These are phyloP conservation scores for Trichocomaceae sp. DNA, from an alignment of 2,329 filamentous ascomycete species.

Conservation along the genomic window DNA sequence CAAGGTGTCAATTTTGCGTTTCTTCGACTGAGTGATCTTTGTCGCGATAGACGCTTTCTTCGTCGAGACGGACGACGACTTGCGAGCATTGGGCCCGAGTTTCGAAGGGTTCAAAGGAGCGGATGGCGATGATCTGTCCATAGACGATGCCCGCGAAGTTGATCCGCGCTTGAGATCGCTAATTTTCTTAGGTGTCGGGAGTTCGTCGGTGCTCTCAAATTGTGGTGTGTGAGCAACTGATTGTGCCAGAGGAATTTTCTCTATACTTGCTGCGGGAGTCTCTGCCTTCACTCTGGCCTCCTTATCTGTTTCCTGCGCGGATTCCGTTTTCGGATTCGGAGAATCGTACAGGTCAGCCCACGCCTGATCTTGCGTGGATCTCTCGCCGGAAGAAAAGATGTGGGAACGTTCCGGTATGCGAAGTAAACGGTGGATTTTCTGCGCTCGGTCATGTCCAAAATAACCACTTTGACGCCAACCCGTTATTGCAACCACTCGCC, in stretches of 20 bases:
- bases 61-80: constrained; percentile 24
- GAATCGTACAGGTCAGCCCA: constrained; percentile 35
- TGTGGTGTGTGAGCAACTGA: constrained; percentile 14
- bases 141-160: constrained; percentile 33
- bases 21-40: constrained; percentile 35
- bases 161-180: constrained; percentile 32
- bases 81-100: constrained; percentile 25
- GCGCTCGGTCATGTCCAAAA: constrained; percentile 31
- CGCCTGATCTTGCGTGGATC: constrained; percentile 16
- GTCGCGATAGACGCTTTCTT: constrained; percentile 33
- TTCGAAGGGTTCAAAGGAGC: constrained; percentile 36
- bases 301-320: neutral
- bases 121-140: constrained; percentile 33
- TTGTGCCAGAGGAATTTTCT: constrained; percentile 27
- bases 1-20: constrained; percentile 34
- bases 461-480: constrained; percentile 37
- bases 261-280: constrained; percentile 23
- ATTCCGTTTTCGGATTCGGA: constrained; percentile 16
- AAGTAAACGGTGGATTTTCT: constrained; percentile 28
- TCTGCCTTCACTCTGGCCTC: constrained; percentile 32
- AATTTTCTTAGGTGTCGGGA: constrained; percentile 35
- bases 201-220: constrained; percentile 19
- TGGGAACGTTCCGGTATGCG: constrained; percentile 21
- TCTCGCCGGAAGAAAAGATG: constrained; percentile 11
- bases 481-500: constrained; percentile 31